A percentile compares a stretch with the other conserved stretches of the same genome.
Conservation (phyloP, 768 basidiomycete genomes). For the Suillus alpinus region DNA sequence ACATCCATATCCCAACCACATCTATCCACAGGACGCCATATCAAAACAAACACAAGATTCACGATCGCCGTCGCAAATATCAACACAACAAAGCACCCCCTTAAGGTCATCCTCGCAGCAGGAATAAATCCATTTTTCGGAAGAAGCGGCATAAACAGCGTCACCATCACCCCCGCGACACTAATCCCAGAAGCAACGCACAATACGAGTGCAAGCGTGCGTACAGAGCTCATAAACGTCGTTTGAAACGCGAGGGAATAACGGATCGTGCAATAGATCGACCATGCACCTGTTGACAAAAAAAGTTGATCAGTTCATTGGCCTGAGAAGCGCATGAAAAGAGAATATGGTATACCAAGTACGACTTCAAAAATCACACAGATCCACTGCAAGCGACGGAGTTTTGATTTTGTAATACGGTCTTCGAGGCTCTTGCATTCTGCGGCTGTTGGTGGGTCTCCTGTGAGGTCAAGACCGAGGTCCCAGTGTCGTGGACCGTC, state of each 20-base stretch:
- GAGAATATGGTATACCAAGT: constrained; percentile 31
- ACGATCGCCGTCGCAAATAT: constrained; percentile 51
- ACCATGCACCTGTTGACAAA: constrained; percentile 48
- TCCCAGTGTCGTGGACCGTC: constrained; percentile 33
- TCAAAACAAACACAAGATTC: constrained; percentile 53
- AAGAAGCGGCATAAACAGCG: constrained; percentile 38
- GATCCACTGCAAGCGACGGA: constrained; percentile 33
- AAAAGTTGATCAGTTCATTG: not conserved
- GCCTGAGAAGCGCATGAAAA: not conserved
- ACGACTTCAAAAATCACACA: constrained; percentile 29
- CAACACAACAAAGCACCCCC: constrained; percentile 42
- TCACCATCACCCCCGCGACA: constrained; percentile 30
- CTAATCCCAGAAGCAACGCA: constrained; percentile 22
- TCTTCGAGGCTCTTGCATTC: constrained; percentile 33
- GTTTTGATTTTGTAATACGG: constrained; percentile 24
- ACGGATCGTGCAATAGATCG: constrained; percentile 57
- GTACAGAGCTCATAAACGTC: constrained; percentile 39
- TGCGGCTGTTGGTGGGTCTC: constrained; percentile 27
- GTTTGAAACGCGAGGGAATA: constrained; percentile 62
- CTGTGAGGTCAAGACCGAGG: constrained; percentile 26
- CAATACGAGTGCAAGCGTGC: constrained; percentile 32
- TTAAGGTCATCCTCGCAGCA: constrained; percentile 27
- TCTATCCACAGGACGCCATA: constrained; percentile 50
- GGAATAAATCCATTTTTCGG: constrained; percentile 18
- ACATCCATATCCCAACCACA: constrained; percentile 67